Percentiles rank a stretch among this genome's conserved stretches.
Evolutionary conservation across 306 rosid species (phyloP).

Genomic region (Ochetophila trinervis): DNA sequence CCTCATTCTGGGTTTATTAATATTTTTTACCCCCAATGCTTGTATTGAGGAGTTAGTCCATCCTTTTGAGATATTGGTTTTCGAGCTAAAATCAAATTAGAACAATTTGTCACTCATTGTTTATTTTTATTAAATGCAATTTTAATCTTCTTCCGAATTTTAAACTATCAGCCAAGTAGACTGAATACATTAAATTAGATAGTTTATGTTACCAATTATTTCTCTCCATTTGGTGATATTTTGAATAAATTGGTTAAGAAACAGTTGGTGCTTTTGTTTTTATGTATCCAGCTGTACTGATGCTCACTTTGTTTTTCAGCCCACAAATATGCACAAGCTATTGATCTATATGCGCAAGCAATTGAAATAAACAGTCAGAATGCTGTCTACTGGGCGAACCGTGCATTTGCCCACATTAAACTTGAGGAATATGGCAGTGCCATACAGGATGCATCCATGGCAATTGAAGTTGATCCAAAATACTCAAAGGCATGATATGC

Average conservation of each 20-base stretch:
- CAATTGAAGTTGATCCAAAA: conserved; percentile 87
- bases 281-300: conserved; percentile 26
- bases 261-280: conserved; percentile 8
- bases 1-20: not conserved
- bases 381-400: conserved; percentile 93
- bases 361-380: conserved; percentile 66
- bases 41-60: not conserved
- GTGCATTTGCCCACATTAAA: conserved; percentile 88
- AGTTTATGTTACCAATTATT: not conserved
- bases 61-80: conserved; percentile 15
- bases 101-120: not conserved
- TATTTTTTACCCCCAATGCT: not conserved
- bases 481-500: conserved; percentile 72
- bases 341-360: conserved; percentile 83
- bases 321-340: conserved; percentile 76
- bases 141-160: not conserved
- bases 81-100: conserved; percentile 3
- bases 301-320: conserved; percentile 53
- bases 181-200: conserved; percentile 2
- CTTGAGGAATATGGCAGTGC: conserved; percentile 98
- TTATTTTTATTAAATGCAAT: not conserved
- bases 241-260: conserved; percentile 20
- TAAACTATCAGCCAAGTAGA: not conserved
- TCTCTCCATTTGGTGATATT: not conserved
- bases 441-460: conserved; percentile 85